A percentile compares a stretch with the other conserved stretches of the same genome.
Conservation (phyloP, 1,139 yeast species). For the Candida buenavistaensis region DNA sequence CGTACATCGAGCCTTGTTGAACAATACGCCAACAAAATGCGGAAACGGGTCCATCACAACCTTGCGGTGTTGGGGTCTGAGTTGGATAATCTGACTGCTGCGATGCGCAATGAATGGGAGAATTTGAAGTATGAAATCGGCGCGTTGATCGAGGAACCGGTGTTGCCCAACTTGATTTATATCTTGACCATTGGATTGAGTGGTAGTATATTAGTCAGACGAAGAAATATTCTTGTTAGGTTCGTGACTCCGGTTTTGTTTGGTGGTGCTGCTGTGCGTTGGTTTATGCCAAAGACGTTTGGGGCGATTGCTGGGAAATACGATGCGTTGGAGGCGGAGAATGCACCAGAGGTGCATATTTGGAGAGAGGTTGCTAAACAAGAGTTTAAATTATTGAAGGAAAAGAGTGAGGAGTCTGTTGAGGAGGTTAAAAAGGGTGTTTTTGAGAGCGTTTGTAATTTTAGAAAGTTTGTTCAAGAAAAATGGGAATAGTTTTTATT, state of each 20-base stretch:
- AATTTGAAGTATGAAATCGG: constrained; percentile 25
- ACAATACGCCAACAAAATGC: constrained; percentile 37
- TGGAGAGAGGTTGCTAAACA: constrained; percentile 19
- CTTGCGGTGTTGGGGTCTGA: no score
- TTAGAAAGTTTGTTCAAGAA: constrained; percentile 20
- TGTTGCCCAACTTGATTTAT: constrained; percentile 55
- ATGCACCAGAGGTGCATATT: constrained; percentile 38
- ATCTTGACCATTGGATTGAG: constrained; percentile 55
- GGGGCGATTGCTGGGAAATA: constrained; percentile 20
- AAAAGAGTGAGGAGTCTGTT: constrained; percentile 14
- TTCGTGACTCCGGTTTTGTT: constrained; percentile 50
- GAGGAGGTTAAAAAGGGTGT: constrained; percentile 17
- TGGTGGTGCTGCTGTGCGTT: constrained; percentile 43
- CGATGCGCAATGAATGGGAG: constrained; percentile 41
- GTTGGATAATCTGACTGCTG: constrained; percentile 38
- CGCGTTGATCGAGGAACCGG: constrained; percentile 39
- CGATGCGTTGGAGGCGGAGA: constrained; percentile 52
- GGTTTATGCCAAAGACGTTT: constrained; percentile 40
- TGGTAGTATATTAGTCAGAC: constrained; percentile 55
- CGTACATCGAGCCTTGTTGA: constrained; percentile 50
- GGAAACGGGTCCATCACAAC: no score
- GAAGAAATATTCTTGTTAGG: constrained; percentile 48
- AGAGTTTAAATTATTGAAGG: constrained; percentile 16
- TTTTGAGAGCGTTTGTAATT: constrained; percentile 22
- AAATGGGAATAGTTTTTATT: constrained; percentile 4